These are phyloP conservation scores for Neofusicoccum sp. DNA, from an alignment of 2,329 filamentous ascomycete genomes.

Conservation along the genomic window DNA sequence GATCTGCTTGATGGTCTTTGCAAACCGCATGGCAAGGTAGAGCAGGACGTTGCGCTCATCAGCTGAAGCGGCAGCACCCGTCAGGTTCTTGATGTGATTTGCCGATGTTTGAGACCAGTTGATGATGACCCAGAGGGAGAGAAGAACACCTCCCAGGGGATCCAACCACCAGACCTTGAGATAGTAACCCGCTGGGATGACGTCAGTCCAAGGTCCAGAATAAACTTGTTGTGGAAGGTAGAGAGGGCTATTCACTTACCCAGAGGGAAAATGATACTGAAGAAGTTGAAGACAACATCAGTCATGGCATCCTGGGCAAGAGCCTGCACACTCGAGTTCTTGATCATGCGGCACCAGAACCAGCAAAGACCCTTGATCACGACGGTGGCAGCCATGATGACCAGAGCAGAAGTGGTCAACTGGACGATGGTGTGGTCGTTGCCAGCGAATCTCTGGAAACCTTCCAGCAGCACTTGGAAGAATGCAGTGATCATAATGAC, in stretches of 20 bases:
- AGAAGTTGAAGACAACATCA: slow-evolving; percentile 86
- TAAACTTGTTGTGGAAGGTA: not conserved
- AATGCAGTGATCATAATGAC: slow-evolving; percentile 86
- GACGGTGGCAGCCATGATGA: slow-evolving; percentile 79
- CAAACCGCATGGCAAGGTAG: slow-evolving; percentile 92
- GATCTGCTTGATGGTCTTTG: slow-evolving; percentile 80
- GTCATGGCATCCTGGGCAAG: slow-evolving; percentile 67
- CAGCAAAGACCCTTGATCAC: slow-evolving; percentile 79
- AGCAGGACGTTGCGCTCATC: slow-evolving; percentile 82
- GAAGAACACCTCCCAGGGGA: slow-evolving; percentile 70
- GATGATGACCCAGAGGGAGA: slow-evolving; percentile 76
- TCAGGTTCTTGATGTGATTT: slow-evolving; percentile 77
- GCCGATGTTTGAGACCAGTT: slow-evolving; percentile 74
- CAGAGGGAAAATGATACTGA: slow-evolving; percentile 83
- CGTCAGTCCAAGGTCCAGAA: slow-evolving; percentile 9
- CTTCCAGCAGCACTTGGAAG: slow-evolving; percentile 72
- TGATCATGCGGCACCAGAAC: slow-evolving; percentile 84
- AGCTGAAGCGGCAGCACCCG: slow-evolving; percentile 73
- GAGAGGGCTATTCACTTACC: slow-evolving; percentile 38
- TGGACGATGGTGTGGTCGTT: slow-evolving; percentile 67
- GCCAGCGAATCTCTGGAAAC: slow-evolving; percentile 61
- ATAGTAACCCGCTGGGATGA: slow-evolving; percentile 63
- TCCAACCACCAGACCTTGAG: slow-evolving; percentile 81
- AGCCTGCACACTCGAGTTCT: slow-evolving; percentile 81
- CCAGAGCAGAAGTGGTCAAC: slow-evolving; percentile 68